Conservation (phyloP, 805 yeast genomes). For the Spathaspora boniae region DNA sequence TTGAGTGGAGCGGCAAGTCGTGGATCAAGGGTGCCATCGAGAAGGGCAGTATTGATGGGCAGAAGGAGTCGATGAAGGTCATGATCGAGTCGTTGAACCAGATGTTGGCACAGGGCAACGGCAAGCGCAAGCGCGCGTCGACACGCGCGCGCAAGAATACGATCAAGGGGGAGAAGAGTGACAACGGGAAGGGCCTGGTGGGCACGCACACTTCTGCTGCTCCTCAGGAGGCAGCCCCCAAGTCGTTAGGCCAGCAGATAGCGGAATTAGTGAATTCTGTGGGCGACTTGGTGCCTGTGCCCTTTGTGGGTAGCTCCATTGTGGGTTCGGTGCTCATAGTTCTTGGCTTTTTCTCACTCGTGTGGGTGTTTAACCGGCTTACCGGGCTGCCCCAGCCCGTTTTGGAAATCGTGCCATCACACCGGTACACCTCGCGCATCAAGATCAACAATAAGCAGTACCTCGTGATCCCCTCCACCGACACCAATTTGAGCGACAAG, state of each 20-base stretch:
- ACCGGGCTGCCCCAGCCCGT: neutral
- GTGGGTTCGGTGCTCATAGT: constrained; percentile 20
- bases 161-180: neutral
- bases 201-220: too few species aligned
- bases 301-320: constrained; percentile 19
- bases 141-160: constrained; percentile 12
- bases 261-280: constrained; percentile 18
- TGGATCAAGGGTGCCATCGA: constrained; percentile 79
- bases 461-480: constrained; percentile 39
- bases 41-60: constrained; percentile 70
- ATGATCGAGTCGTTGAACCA: constrained; percentile 46
- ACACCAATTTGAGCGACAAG: constrained; percentile 24
- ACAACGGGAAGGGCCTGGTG: too few species aligned
- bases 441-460: constrained; percentile 33
- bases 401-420: constrained; percentile 8
- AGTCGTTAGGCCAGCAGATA: constrained; percentile 17
- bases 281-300: constrained; percentile 27
- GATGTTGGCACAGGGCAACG: constrained; percentile 20
- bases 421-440: constrained; percentile 13
- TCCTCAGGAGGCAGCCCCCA: constrained; percentile 14
- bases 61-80: constrained; percentile 53
- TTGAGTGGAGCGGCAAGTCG: constrained; percentile 72
- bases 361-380: neutral
- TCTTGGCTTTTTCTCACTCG: constrained; percentile 12
- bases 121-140: constrained; percentile 10